Evolutionary conservation across 1,284 basidiomycete genomes (phyloP), one percentile per base, ranked within the genome.

Genomic region (Entoloma clypeatum): DNA sequence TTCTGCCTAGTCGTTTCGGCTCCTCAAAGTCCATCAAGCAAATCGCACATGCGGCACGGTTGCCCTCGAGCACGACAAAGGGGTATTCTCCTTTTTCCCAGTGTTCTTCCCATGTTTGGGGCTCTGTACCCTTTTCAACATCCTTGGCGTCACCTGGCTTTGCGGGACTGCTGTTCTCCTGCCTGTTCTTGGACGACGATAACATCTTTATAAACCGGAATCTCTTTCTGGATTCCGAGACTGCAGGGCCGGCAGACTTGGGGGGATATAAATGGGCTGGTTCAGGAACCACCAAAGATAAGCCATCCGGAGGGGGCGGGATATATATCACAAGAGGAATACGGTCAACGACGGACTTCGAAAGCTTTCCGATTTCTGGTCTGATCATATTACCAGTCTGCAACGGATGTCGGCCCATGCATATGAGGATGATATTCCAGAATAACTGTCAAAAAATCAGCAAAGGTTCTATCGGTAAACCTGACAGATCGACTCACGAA

Each of bases 301-400:
- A 41, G 36, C 67, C 70, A 41, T 79, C 75, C 1, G 82, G 83
- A 3, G 86, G 83, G 0, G 84, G 73, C 2, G 86, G 86, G 34
- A 90, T 89, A 62, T 88, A 90, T 42, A 86, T 74, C 19, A 89
- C 86, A 22, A 90, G 71, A 1, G 86, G 86, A 30, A 90, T 89
- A 39, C 72, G 72, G 41, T 89, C 81, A 19, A 90, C 86, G 6
- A 81, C 62, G 3, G 74, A 63, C 51, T 77, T 79, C 0, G 85
- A 65, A 5, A 90, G 65, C 55, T 87, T 87, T 4, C 77, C 80
- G 30, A 89, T 76, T 41, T 88, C 84, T 8, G 84, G 86, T 43
- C 79, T 80, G 57, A 87, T 84, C 56, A 75, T 69, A 41, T 73
- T 69, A 6, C 79, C 79, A 46, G 80, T 78, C 56, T 86, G 85